Base-by-base conservation (phyloP, 1,284 basidiomycete species). In the Leccinum griseonigrum region DNA sequence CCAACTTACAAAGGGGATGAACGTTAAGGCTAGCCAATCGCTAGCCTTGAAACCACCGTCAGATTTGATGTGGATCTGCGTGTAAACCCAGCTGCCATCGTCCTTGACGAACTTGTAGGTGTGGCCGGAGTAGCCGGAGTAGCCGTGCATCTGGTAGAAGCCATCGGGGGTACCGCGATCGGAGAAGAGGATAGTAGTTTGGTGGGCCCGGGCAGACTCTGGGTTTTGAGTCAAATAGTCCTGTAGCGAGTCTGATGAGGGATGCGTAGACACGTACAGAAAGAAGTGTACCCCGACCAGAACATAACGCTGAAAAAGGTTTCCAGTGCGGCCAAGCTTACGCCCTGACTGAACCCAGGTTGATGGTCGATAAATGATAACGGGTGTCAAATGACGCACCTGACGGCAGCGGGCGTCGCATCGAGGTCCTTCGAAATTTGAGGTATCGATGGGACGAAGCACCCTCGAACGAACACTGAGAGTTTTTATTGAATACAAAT, bases 151-250 rank as follows among this genome's bases (percentile, higher is more conserved):
- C 69, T 87, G 79, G 76, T 92, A 87, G 79, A 81, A 94, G 31
- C 91, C 92, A 67, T 91, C 84, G 18, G 95, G 94, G 59, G 92
- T 95, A 62, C 95, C 96, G 71, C 95, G 92, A 78, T 97, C 95
- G 28, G 87, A 88, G 82, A 94, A 93, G 63, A 94, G 84, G 67
- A 91, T 91, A 87, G 94, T 86, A 72, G 96, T 84, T 76, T 97
- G 94, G 75, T 97, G 22, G 22, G 22, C 22, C 22, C 22, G 95
- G 63, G 93, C 86, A 1, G 90, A 90, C 80, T 97, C 95, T 18
- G 94, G 92, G 81, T 97, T 97, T 77, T 91, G 90, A n/a, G 83
- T 83, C 53, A 95, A 83, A 74, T 96, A 98, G 76, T 97, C 94
- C 92, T 93, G 66, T 16, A 38, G 64, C 69, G 69, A 63, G 51